phyloP scores from a whole-genome alignment of 2,329 filamentous ascomycete species.

The Trichoderma citrinoviride region DNA sequence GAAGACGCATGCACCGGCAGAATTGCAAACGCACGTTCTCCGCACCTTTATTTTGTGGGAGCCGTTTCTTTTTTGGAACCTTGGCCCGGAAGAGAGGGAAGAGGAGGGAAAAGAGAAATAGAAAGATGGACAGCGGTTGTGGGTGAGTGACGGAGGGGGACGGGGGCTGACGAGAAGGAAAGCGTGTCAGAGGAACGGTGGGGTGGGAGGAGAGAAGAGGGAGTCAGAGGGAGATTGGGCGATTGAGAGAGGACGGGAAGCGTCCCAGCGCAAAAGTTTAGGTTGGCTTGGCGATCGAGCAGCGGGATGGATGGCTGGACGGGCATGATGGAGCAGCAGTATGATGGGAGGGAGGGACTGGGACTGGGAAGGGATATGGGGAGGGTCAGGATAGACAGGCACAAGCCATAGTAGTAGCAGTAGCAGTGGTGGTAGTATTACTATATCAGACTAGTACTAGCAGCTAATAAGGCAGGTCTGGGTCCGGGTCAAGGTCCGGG shows the following conservation, averaged over 20 bases:
- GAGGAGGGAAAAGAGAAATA: neutral
- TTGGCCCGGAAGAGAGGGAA: neutral
- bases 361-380: neutral
- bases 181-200: neutral
- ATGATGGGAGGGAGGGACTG: neutral
- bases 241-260: neutral
- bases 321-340: neutral
- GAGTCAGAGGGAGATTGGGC: neutral
- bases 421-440: neutral
- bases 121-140: neutral
- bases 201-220: neutral
- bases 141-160: neutral
- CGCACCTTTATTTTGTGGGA: slow-evolving; percentile 3
- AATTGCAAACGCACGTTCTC: neutral
- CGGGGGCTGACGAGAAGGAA: neutral
- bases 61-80: neutral
- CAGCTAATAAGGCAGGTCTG: neutral
- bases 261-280: neutral
- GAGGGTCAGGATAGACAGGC: neutral
- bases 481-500: neutral
- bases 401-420: too few species aligned
- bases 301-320: neutral
- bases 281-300: slow-evolving; percentile 14
- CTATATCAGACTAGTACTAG: neutral
- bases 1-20: neutral